Base-by-base conservation (phyloP, 148 eudicot species). In the Heliosperma pusillum region DNA sequence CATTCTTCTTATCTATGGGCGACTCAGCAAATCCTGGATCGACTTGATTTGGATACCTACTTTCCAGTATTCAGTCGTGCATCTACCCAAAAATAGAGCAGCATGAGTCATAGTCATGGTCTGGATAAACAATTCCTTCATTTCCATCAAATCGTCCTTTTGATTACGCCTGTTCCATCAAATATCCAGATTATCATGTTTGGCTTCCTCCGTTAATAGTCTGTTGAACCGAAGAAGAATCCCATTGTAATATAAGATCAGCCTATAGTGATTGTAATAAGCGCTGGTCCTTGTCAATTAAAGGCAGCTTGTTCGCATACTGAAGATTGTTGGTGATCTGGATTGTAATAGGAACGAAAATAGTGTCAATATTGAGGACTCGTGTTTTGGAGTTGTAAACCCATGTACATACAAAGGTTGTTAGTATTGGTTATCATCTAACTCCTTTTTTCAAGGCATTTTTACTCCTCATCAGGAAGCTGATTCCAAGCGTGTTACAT, bases 1-100 rank as follows among this genome's bases (percentile, higher is more conserved):
- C 97, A 95, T 81, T 95, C 98, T 11, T 92, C 97, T 21, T 95
- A 95, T 76, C 82, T 95, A 21, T 95, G 93, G 96, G 86, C 88
- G 22, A 88, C 93, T 24, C 92, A 84, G 59, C 86, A 84, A 81
- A 95, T 95, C 59, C 73, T 95, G 27, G 91, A 90, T 47, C 90
- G 84, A 62, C 92, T 95, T 52, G 97, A 92, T 44, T 85, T 95
- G 27, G 97, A 92, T 69, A 70, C 96, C 11, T 89, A 88, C 73
- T 90, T 81, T 76, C 96, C 98, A 40, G 93, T 89, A 72, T 87
- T 86, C 80, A 72, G 73, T 69, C 62, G 78, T 78, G 42, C 80
- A 15, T 53, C 79, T 73, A 52, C 58, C 7, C 42, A 40, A 22
- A n/a, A 15, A 1, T 67, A 66, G 67, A 57, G 66, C 33, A 30